Conservation (phyloP, 257 asterid genomes). For the Plectranthus barbatus region DNA sequence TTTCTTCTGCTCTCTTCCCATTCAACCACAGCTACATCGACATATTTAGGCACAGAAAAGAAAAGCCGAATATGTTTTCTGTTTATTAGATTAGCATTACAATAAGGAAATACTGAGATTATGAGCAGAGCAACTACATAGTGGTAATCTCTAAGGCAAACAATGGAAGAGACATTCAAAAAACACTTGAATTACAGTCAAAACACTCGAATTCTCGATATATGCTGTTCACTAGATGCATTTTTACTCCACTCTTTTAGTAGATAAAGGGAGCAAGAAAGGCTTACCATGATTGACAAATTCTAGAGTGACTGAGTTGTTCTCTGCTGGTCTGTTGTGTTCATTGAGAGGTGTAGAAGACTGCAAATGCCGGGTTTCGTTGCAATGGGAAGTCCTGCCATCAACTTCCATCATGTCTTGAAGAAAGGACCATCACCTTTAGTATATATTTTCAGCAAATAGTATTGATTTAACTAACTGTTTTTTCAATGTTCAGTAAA, state of each 20-base stretch:
- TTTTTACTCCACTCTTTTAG: neutral
- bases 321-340: constrained; percentile 40
- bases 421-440: constrained; percentile 41
- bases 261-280: constrained; percentile 1
- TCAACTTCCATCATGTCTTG: constrained; percentile 38
- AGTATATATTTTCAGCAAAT: constrained; percentile 1
- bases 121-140: neutral
- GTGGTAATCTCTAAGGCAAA: neutral
- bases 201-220: neutral
- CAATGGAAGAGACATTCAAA: neutral
- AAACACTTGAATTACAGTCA: neutral
- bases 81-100: too few species aligned
- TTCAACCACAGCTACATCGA: constrained; percentile 50
- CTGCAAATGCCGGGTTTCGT: constrained; percentile 37
- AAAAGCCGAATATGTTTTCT: neutral
- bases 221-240: neutral
- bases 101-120: neutral
- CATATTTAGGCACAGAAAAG: constrained; percentile 4
- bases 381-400: constrained; percentile 31
- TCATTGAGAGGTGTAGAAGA: constrained; percentile 27
- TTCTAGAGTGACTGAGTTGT: constrained; percentile 20
- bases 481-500: constrained; percentile 4
- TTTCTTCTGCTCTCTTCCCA: constrained; percentile 64
- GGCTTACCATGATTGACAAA: constrained; percentile 63
- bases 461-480: constrained; percentile 2